phyloP scores from a whole-genome alignment of 208 protist species.

The Trypanosomatidae sp. region DNA sequence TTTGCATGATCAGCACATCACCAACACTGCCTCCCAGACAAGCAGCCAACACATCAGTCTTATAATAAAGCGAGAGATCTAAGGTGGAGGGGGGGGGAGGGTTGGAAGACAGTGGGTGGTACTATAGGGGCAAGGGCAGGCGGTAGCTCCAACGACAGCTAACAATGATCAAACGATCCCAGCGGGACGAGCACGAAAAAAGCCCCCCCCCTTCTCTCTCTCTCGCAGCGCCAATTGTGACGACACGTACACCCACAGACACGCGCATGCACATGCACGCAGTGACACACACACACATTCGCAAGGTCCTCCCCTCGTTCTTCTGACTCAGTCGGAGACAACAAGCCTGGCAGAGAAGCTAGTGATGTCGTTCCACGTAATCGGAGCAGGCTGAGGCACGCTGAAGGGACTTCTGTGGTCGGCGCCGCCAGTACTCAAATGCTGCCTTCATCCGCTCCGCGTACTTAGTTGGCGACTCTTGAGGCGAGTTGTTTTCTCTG shows the following conservation, averaged over 20 bases:
- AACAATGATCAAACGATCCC: background rate
- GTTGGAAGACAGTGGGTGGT: no score
- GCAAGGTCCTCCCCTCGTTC: background rate
- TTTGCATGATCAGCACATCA: background rate
- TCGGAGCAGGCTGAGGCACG: background rate
- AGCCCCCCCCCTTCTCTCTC: background rate
- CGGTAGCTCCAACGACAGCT: background rate
- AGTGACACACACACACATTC: background rate
- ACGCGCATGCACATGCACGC: background rate
- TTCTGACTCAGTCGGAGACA: background rate
- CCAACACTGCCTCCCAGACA: no score
- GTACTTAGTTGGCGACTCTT: background rate
- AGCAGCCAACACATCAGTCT: background rate
- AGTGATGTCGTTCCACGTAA: background rate
- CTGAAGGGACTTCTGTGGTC: background rate
- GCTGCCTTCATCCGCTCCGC: constrained; percentile 11
- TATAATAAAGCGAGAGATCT: background rate
- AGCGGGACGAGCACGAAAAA: background rate
- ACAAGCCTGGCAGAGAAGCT: background rate
- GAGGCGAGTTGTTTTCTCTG: background rate
- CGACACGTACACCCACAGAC: background rate
- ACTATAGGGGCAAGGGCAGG: no score
- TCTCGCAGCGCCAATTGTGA: background rate
- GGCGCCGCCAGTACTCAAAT: constrained; percentile 14
- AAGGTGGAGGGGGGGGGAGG: background rate